Percentiles rank a stretch among this genome's conserved stretches.
Evolutionary conservation across 2,329 filamentous ascomycete genomes (phyloP).

Genomic region (Coniochaeta sp.): DNA sequence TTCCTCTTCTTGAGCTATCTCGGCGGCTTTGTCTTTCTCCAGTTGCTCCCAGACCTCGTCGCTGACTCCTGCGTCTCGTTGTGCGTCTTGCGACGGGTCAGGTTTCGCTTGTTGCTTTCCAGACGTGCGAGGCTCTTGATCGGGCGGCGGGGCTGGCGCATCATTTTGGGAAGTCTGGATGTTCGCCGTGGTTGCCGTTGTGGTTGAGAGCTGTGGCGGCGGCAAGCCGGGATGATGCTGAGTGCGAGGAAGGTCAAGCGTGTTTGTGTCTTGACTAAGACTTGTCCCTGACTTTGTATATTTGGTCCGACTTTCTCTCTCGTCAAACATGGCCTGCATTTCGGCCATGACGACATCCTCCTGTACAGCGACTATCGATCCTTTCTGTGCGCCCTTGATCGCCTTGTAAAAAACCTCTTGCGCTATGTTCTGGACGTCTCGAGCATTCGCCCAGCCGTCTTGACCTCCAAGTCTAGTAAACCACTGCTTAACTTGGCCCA

Average conservation of each 20-base stretch:
- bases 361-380: background rate
- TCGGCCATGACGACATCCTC: background rate
- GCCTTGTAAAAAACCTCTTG: conserved; percentile 38
- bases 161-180: background rate
- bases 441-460: conserved; percentile 53
- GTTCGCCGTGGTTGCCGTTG: background rate
- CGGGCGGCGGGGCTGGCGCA: background rate
- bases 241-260: background rate
- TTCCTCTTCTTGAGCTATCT: background rate
- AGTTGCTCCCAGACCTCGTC: conserved; percentile 1
- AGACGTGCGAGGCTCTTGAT: background rate
- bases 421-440: conserved; percentile 50
- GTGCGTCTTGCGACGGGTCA: background rate
- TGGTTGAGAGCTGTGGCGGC: background rate
- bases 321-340: background rate
- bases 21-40: background rate
- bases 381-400: conserved; percentile 3
- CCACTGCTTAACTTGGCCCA: conserved; percentile 15
- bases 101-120: background rate
- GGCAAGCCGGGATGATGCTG: background rate
- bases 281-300: background rate
- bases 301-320: background rate
- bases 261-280: background rate
- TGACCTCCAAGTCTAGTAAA: conserved; percentile 34
- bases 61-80: background rate